Evolutionary conservation across 2,329 filamentous ascomycete genomes (phyloP).

Genomic region (Aureobasidium subglaciale): DNA sequence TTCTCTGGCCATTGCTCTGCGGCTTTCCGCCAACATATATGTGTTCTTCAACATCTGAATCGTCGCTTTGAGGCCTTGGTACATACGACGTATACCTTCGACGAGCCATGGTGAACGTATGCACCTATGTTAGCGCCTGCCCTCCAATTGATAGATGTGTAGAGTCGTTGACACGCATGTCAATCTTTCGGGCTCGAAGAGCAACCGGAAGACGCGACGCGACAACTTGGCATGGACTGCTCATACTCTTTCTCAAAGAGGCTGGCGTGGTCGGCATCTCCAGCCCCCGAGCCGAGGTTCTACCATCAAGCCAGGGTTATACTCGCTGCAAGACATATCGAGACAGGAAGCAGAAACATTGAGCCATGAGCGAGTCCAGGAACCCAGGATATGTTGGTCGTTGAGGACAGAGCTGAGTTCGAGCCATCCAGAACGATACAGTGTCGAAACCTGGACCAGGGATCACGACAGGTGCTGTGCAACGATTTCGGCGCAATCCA

Average conservation of each 20-base stretch:
- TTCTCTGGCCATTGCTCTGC: background rate
- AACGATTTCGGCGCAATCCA: too few relatives aligned
- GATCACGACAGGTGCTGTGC: too few relatives aligned
- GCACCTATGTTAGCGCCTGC: background rate
- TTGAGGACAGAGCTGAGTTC: background rate
- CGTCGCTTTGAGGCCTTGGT: background rate
- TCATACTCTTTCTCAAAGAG: background rate
- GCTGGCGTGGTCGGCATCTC: conserved; percentile 7
- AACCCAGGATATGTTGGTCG: background rate
- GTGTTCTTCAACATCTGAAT: background rate
- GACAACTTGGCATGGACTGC: background rate
- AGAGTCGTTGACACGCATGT: background rate
- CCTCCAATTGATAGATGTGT: background rate
- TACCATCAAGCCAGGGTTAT: background rate
- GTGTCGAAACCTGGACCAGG: too few relatives aligned
- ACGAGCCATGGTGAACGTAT: background rate
- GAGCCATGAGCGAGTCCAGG: background rate
- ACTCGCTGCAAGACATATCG: background rate
- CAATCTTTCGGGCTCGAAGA: background rate
- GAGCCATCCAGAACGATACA: too few relatives aligned
- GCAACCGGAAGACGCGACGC: conserved; percentile 8
- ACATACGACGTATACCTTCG: background rate
- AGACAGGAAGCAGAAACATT: background rate
- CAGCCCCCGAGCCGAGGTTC: background rate
- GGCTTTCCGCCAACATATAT: background rate